These are phyloP conservation scores for Blastobotrys arbuscula DNA, from an alignment of 1,139 yeast species.

Conservation along the genomic window DNA sequence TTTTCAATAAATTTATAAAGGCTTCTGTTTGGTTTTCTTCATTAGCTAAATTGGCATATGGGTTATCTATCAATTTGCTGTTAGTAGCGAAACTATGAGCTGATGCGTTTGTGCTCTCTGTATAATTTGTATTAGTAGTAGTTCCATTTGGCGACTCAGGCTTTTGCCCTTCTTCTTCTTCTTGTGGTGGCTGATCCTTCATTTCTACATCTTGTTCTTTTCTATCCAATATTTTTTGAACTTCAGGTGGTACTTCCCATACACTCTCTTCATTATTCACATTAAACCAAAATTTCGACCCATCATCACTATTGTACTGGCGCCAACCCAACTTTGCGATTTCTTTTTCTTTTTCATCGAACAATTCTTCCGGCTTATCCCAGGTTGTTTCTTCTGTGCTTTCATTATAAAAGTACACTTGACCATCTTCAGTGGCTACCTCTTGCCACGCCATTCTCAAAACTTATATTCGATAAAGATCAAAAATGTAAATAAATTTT, in stretches of 20 bases:
- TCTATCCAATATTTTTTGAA: slow-evolving; percentile 16
- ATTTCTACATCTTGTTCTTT: too few species aligned
- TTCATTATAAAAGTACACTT: slow-evolving; percentile 64
- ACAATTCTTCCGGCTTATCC: slow-evolving; percentile 64
- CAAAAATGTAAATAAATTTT: background rate
- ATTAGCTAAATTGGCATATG: background rate
- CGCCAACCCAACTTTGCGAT: slow-evolving; percentile 52
- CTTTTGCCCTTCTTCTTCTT: background rate
- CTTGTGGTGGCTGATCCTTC: background rate
- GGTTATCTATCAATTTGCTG: background rate
- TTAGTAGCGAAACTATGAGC: background rate
- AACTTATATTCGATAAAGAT: background rate
- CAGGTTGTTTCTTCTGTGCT: slow-evolving; percentile 69
- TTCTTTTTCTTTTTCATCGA: slow-evolving; percentile 33
- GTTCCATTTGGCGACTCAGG: background rate
- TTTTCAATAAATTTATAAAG: background rate
- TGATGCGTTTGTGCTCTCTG: background rate
- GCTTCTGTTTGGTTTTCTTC: background rate
- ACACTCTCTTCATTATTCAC: slow-evolving; percentile 59
- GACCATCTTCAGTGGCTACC: slow-evolving; percentile 58
- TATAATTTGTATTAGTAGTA: background rate
- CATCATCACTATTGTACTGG: slow-evolving; percentile 59
- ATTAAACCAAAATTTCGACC: slow-evolving; percentile 68
- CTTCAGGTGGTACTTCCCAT: slow-evolving; percentile 68
- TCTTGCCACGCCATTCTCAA: slow-evolving; percentile 53